Conservation (phyloP, 306 rosid species). For the Casuarina equisetifolia region DNA sequence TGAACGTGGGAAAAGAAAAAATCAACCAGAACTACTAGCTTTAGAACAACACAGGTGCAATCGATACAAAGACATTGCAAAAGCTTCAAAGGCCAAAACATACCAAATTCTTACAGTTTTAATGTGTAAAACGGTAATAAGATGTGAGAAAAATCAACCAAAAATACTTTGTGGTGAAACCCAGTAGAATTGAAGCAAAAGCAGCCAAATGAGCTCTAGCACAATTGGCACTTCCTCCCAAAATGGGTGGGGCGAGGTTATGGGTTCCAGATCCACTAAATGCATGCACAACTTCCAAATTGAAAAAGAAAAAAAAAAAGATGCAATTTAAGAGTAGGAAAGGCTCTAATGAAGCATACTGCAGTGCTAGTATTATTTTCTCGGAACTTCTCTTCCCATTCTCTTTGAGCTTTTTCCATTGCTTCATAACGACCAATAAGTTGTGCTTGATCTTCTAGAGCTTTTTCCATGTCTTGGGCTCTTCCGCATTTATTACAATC, state of each 20-base stretch:
- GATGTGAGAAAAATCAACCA: not conserved
- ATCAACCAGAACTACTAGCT: not conserved
- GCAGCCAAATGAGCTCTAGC: not conserved
- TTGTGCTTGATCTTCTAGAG: slow-evolving; percentile 71
- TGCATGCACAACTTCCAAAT: not conserved
- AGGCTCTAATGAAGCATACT: slow-evolving; percentile 50
- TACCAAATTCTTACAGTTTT: not conserved
- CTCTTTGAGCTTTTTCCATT: slow-evolving; percentile 89
- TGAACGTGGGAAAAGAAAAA: not conserved
- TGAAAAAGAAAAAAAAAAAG: not conserved
- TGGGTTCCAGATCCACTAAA: not conserved
- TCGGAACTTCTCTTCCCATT: slow-evolving; percentile 94
- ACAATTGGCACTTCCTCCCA: not conserved
- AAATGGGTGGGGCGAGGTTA: not conserved
- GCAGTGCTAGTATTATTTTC: slow-evolving; percentile 74
- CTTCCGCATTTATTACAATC: slow-evolving; percentile 43
- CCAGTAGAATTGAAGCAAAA: not conserved
- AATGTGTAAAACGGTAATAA: not conserved
- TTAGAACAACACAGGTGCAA: not conserved
- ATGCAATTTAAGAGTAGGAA: slow-evolving; percentile 7
- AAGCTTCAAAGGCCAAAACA: not conserved
- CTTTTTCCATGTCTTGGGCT: slow-evolving; percentile 69
- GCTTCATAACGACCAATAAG: slow-evolving; percentile 79
- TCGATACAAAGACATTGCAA: not conserved
- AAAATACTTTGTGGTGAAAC: not conserved